phyloP scores from a whole-genome alignment of 1,139 yeast species.

The Suhomyces anneliseae region DNA sequence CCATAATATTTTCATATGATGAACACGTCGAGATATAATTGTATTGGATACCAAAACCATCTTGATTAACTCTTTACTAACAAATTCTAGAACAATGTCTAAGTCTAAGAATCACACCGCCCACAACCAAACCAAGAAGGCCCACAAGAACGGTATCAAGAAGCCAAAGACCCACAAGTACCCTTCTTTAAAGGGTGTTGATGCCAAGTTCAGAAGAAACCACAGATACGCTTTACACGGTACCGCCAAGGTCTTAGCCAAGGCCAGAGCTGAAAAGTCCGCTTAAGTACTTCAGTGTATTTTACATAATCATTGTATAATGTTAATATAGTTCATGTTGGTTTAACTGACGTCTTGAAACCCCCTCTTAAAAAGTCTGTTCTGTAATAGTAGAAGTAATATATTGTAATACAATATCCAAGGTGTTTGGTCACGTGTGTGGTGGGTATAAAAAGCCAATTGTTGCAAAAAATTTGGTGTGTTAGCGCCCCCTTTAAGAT shows the following conservation, averaged over 20 bases:
- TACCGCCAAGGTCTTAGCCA: slow-evolving; percentile 91
- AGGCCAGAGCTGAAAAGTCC: slow-evolving; percentile 54
- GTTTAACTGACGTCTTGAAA: background rate
- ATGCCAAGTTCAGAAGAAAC: slow-evolving; percentile 99
- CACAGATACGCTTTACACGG: slow-evolving; percentile 99
- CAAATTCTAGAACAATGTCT: slow-evolving; percentile 61
- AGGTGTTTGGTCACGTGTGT: background rate
- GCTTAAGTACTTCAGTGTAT: slow-evolving; percentile 15
- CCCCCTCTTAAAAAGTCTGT: background rate
- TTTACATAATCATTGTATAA: slow-evolving; percentile 16
- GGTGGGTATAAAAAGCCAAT: background rate
- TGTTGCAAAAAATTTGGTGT: slow-evolving; percentile 1
- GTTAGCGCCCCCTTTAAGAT: no score
- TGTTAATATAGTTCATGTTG: slow-evolving; percentile 21
- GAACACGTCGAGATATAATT: no score
- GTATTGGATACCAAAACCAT: no score
- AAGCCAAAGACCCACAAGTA: slow-evolving; percentile 97
- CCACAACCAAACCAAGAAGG: slow-evolving; percentile 99
- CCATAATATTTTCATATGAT: no score
- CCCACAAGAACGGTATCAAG: slow-evolving; percentile 99
- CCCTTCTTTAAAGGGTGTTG: slow-evolving; percentile 98
- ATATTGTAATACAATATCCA: background rate
- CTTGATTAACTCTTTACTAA: slow-evolving; percentile 23
- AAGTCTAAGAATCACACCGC: slow-evolving; percentile 99
- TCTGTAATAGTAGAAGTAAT: no score